Base-by-base conservation (phyloP, 495 filamentous ascomycete species). In the Penicillium crystallinum region DNA sequence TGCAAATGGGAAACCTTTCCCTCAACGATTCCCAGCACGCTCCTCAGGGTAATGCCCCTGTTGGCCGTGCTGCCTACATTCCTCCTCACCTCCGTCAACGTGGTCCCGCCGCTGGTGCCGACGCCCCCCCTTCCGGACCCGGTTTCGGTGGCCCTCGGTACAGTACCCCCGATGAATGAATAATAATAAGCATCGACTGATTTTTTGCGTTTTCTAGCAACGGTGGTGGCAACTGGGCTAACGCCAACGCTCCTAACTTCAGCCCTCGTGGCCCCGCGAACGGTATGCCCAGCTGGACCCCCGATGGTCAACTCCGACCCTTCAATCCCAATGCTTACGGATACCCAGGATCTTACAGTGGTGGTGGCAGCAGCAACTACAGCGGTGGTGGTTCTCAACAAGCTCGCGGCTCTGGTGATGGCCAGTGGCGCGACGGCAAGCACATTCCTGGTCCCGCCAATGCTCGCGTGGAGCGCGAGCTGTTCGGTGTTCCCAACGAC, bases 341-440 rank as follows among this genome's bases (percentile, higher is more conserved):
- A 65, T 74, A 77, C 59, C 76, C 80, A 72, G 76, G 76, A 69
- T 70, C 76, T 51, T 69, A 69, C 58, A 73, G 77, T 38, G 77
- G 83, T 47, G 72, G 74, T 39, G 74, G 80, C 51, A 65, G 74
- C 61, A 65, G 60, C 47, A 62, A 62, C 54, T 68, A 73, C 38
- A 75, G 81, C 51, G 70, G 74, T 36, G 68, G 70, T 43, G 66
- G 75, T 57, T 59, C 64, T 55, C 55, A 40, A 29, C 48, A 70
- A 65, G 74, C 79, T 62, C 83, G 87, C 65, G 91, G 90, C 61
- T 89, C 87, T 59, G 92, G 95, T 60, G 93, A 97, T 66, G 93
- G 93, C 54, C 84, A 88, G 72, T 98, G 93, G 93, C 82, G 83
- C 59, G 93, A 98, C 58, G 93, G 93, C 67, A 96, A 97, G 77